Conservation (phyloP, 352 stramenopile genomes). For the Globisporangium cystogenes region DNA sequence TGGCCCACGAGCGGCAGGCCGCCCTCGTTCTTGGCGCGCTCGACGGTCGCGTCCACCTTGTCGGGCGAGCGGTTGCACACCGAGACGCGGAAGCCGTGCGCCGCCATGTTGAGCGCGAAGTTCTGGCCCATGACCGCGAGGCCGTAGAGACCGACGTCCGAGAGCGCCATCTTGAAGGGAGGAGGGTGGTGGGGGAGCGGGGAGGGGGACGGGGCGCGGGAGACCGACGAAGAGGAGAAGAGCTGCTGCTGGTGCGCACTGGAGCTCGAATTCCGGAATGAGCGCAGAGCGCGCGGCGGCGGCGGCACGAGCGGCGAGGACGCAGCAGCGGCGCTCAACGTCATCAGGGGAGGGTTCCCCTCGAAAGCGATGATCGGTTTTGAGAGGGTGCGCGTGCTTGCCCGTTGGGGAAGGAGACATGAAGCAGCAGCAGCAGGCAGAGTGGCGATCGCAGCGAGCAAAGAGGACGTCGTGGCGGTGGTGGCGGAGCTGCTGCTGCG, state of each 20-base stretch:
- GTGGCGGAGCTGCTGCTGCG: not conserved
- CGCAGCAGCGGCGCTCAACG: no score
- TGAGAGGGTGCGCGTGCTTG: slow-evolving; percentile 1
- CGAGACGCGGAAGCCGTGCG: slow-evolving; percentile 95
- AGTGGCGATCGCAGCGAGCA: not conserved
- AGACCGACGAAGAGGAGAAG: not conserved
- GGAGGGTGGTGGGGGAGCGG: slow-evolving; percentile 2
- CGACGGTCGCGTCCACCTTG: slow-evolving; percentile 96
- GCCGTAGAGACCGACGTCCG: slow-evolving; percentile 87
- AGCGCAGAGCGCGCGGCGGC: not conserved
- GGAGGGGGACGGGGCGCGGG: not conserved
- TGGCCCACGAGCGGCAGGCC: slow-evolving; percentile 92
- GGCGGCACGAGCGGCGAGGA: no score
- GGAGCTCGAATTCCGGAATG: slow-evolving; percentile 26
- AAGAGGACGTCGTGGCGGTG: not conserved
- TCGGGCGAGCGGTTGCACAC: slow-evolving; percentile 96
- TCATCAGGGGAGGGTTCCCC: slow-evolving; percentile 4
- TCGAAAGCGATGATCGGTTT: slow-evolving; percentile 12
- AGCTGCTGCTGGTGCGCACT: slow-evolving; percentile 3
- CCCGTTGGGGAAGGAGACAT: not conserved
- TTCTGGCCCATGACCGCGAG: slow-evolving; percentile 97
- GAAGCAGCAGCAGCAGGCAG: not conserved
- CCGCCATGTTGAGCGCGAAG: slow-evolving; percentile 99
- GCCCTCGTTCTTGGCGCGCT: slow-evolving; percentile 93
- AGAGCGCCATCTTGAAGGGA: slow-evolving; percentile 48